Evolutionary conservation across 2,329 filamentous ascomycete genomes (phyloP), one percentile per base, ranked within the genome.

Genomic region (Mycocentrospora acerina): DNA sequence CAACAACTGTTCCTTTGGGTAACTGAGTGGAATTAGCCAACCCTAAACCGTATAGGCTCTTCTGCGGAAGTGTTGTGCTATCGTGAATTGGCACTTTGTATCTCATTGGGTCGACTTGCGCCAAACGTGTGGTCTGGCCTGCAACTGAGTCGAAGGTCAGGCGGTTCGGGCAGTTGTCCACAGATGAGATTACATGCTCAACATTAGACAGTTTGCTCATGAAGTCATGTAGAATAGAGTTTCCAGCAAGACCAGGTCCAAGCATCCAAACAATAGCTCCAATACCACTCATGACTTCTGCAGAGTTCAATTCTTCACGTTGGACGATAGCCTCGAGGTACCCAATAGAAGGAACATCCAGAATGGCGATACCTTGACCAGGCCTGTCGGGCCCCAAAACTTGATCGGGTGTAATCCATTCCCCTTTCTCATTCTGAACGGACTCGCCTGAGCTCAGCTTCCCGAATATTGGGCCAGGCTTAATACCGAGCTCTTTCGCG

Each of bases 381-480:
- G 78, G 75, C 38, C 82, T 76, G 3, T 76, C 69, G 9, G 82
- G 73, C 2, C 79, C 88, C 35, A 98, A 60, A 1, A 97, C 90
- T 84, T 95, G 93, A 0, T 93, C 86, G 1, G 91, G 85, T 0
- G 85, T 93, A 19, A 98, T 80, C 0, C 77, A 78, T 6, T 73
- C 75, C 4, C 88, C 90, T 53, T 85, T 78, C 11, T 74, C 70
- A 16, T 80, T 82, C 36, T 72, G 69, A 2, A 93, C 82, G 32
- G 67, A 82, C 46, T 83, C 50, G 2, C 90, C 89, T 2, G 58
- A 62, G 0, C 83, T 75, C 29, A 98, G 73, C 10, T 64, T 55
- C 24, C 73, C 73, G 64, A 77, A 94, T 32, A 83, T 71, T 0
- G 51, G 62, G 2, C 80, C 82, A 35, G 72, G 76, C 14, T 70